Evolutionary conservation across 2,329 filamentous ascomycete genomes (phyloP).

Genomic region (Epichloe brachyelytri): DNA sequence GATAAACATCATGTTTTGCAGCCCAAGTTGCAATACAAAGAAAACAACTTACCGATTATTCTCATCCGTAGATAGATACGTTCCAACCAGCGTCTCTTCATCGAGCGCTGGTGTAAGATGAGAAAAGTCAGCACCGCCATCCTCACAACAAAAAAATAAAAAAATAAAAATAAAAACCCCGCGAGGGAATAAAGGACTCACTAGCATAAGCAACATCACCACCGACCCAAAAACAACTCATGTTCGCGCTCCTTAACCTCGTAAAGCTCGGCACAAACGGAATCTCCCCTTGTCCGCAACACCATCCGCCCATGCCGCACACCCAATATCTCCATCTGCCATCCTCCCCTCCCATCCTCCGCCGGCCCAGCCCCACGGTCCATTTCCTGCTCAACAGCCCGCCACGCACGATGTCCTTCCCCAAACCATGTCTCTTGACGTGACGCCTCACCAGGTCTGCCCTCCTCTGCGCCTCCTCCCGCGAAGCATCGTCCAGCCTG

Average conservation of each 20-base stretch:
- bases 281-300: slow-evolving; percentile 28
- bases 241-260: slow-evolving; percentile 17
- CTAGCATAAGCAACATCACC: slow-evolving; percentile 31
- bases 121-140: neutral
- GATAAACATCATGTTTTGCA: neutral
- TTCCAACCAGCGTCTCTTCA: slow-evolving; percentile 22
- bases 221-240: slow-evolving; percentile 28
- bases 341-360: slow-evolving; percentile 10
- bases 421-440: slow-evolving; percentile 24
- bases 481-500: slow-evolving; percentile 28
- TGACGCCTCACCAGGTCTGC: slow-evolving; percentile 22
- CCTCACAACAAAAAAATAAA: neutral
- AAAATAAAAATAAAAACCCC: neutral
- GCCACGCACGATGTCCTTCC: slow-evolving; percentile 20
- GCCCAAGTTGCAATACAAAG: neutral
- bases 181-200: slow-evolving; percentile 16
- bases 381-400: slow-evolving; percentile 17
- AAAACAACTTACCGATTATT: slow-evolving; percentile 23
- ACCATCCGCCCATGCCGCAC: slow-evolving; percentile 26
- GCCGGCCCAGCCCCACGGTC: slow-evolving; percentile 7
- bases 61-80: slow-evolving; percentile 30
- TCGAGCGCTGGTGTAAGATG: slow-evolving; percentile 17
- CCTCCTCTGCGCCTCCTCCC: slow-evolving; percentile 14
- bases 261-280: slow-evolving; percentile 19
- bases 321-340: slow-evolving; percentile 14